These are phyloP conservation scores for Metschnikowia lochheadii DNA, from an alignment of 805 yeast genomes.

Conservation along the genomic window DNA sequence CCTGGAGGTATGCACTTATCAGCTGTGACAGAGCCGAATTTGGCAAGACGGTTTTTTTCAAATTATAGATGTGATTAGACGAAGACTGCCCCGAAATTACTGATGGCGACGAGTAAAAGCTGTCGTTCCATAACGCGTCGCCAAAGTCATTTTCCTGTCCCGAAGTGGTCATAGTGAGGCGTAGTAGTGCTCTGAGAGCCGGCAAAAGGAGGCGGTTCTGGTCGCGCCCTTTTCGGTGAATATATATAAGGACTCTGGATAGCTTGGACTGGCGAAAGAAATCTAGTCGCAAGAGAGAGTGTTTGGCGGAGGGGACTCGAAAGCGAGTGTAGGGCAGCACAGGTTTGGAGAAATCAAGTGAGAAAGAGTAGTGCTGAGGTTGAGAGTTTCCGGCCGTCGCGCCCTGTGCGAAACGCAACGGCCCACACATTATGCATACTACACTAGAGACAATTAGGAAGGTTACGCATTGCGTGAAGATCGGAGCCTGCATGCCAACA, in stretches of 20 bases:
- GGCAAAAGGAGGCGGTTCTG: background rate
- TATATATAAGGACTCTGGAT: background rate
- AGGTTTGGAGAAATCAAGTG: background rate
- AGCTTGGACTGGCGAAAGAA: background rate
- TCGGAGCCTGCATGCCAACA: background rate
- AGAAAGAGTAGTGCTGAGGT: background rate
- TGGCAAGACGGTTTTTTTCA: conserved; percentile 26
- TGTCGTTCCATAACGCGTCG: conserved; percentile 30
- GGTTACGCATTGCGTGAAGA: background rate
- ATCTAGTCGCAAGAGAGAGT: background rate
- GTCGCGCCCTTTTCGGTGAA: background rate
- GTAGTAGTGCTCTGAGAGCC: background rate
- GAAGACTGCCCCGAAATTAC: conserved; percentile 17
- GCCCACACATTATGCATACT: background rate
- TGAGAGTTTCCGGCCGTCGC: conserved; percentile 1
- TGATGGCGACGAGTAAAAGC: conserved; percentile 30
- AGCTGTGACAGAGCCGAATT: conserved; percentile 25
- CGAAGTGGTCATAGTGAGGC: conserved; percentile 10
- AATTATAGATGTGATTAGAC: conserved; percentile 23
- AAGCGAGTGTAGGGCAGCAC: background rate
- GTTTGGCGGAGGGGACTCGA: background rate
- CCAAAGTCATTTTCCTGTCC: conserved; percentile 22
- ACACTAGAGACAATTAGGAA: background rate
- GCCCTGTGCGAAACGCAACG: conserved; percentile 2
- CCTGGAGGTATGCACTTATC: conserved; percentile 17